Evolutionary conservation across 1,284 basidiomycete species (phyloP).

Genomic region (Heterobasidion occidentale): DNA sequence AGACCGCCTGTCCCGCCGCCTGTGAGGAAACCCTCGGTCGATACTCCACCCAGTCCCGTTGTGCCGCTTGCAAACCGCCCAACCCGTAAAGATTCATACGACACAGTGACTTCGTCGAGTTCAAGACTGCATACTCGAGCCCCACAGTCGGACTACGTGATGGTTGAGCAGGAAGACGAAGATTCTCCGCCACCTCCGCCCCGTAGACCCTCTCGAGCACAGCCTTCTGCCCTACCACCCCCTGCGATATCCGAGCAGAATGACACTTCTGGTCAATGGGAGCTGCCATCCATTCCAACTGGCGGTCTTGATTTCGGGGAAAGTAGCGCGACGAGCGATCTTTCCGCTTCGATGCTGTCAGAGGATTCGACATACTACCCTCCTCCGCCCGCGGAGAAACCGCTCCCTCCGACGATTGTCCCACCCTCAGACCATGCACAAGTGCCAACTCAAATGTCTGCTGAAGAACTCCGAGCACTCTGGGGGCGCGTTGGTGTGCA

Average conservation of each 20-base stretch:
- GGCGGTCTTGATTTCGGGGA: constrained; percentile 23
- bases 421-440: neutral
- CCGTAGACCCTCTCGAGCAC: constrained; percentile 29
- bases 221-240: constrained; percentile 21
- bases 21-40: constrained; percentile 1
- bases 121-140: constrained; percentile 9
- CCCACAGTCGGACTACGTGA: constrained; percentile 16
- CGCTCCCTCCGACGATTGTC: neutral
- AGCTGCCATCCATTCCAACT: constrained; percentile 19
- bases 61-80: neutral
- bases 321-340: constrained; percentile 25
- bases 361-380: constrained; percentile 37
- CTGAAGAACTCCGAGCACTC: constrained; percentile 62
- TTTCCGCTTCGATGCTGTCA: constrained; percentile 34
- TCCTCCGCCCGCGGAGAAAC: neutral
- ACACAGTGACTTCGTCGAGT: constrained; percentile 10
- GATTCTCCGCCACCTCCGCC: constrained; percentile 35
- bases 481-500: constrained; percentile 71
- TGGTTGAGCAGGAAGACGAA: constrained; percentile 19
- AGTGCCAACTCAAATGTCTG: constrained; percentile 28
- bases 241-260: constrained; percentile 22
- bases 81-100: constrained; percentile 8
- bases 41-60: constrained; percentile 4
- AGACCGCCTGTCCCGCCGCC: constrained; percentile 8
- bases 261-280: constrained; percentile 14